Percentiles rank a stretch among this genome's conserved stretches.
These are phyloP conservation scores for Talaromyces rugulosus DNA, from an alignment of 2,329 filamentous ascomycete genomes.

Conservation along the genomic window DNA sequence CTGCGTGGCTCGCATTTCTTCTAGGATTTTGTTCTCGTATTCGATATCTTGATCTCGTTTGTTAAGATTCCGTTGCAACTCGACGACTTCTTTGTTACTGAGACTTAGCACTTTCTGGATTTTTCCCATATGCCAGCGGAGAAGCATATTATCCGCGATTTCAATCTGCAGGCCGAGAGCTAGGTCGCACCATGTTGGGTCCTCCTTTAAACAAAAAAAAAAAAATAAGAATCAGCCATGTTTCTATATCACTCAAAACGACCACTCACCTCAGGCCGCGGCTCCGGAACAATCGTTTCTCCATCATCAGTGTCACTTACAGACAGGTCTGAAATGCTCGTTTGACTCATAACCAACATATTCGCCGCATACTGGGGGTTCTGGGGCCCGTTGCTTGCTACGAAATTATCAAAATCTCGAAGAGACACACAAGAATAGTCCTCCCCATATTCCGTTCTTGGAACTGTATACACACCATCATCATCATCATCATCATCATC, in stretches of 20 bases:
- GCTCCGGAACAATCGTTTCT: not conserved
- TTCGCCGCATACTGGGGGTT: constrained; percentile 27
- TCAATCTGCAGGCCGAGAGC: constrained; percentile 29
- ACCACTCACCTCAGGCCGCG: not conserved
- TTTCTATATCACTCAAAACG: not conserved
- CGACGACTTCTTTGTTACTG: constrained; percentile 17
- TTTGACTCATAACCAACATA: constrained; percentile 19
- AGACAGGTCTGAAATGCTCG: not conserved
- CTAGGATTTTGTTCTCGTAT: constrained; percentile 25
- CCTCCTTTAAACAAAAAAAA: not conserved
- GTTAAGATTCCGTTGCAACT: constrained; percentile 16
- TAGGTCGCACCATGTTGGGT: constrained; percentile 31
- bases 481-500: not conserved
- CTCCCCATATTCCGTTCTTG: not conserved
- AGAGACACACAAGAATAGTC: constrained; percentile 13
- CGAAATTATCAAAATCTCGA: constrained; percentile 18
- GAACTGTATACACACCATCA: not conserved
- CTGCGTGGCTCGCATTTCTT: constrained; percentile 33
- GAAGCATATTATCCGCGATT: constrained; percentile 30
- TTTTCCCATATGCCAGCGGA: constrained; percentile 17
- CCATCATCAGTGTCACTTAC: constrained; percentile 7
- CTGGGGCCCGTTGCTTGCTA: constrained; percentile 25
- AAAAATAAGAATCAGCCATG: not conserved
- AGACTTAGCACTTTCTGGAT: constrained; percentile 24
- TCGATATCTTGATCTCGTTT: constrained; percentile 23